A percentile compares a stretch with the other conserved stretches of the same genome.
These are phyloP conservation scores for Castanopsis chinensis DNA, from an alignment of 306 rosid species.

Conservation along the genomic window DNA sequence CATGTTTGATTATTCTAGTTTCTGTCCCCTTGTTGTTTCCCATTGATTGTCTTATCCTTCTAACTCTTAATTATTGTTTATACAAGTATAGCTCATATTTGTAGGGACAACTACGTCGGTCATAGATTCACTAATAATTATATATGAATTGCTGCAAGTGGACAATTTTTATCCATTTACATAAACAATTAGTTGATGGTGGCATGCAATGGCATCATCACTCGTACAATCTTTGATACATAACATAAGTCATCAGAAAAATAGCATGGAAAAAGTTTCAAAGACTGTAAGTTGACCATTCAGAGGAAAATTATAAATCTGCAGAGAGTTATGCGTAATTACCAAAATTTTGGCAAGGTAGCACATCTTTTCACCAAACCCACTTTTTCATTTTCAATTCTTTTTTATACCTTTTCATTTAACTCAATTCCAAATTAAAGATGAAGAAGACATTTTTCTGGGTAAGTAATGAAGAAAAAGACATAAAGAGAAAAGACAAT, in stretches of 20 bases:
- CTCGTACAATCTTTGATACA: too few relatives aligned
- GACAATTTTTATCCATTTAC: neutral
- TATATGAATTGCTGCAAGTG: neutral
- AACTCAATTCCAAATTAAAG: neutral
- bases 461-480: neutral
- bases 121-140: neutral
- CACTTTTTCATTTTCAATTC: neutral
- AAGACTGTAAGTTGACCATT: neutral
- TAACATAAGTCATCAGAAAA: neutral
- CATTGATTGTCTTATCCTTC: neutral
- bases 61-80: neutral
- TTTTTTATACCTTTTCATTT: neutral
- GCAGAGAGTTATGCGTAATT: neutral
- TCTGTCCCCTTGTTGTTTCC: constrained; percentile 4
- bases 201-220: too few relatives aligned
- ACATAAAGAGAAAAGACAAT: neutral
- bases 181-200: neutral
- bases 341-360: neutral
- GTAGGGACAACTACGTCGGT: neutral
- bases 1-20: neutral
- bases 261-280: neutral
- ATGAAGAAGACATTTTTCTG: neutral
- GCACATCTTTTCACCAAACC: neutral
- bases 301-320: neutral
- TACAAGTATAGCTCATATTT: neutral